Conservation (phyloP, 768 basidiomycete genomes). For the Russula abietina region DNA sequence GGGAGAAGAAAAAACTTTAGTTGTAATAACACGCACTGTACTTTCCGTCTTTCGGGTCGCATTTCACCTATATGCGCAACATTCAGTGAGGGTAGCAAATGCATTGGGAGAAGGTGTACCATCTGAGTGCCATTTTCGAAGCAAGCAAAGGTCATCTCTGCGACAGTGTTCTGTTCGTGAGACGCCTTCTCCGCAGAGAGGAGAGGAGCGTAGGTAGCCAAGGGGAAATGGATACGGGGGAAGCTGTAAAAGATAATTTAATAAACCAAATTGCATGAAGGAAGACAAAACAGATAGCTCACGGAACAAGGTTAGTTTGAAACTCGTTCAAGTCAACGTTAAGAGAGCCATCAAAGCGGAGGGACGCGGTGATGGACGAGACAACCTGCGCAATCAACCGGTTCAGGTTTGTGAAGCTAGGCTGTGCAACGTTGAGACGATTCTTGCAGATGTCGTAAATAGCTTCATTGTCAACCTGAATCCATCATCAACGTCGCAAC, state of each 20-base stretch:
- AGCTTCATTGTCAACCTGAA: slow-evolving; percentile 94
- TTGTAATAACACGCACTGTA: slow-evolving; percentile 62
- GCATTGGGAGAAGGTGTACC: slow-evolving; percentile 35
- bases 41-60: slow-evolving; percentile 97
- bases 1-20: neutral
- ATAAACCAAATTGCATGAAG: neutral
- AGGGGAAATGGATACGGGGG: slow-evolving; percentile 98
- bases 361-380: slow-evolving; percentile 93
- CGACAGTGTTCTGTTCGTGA: slow-evolving; percentile 95
- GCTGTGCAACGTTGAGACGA: slow-evolving; percentile 76
- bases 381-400: slow-evolving; percentile 97
- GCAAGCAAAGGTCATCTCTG: slow-evolving; percentile 98
- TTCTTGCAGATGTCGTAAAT: slow-evolving; percentile 99
- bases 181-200: slow-evolving; percentile 92
- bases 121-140: slow-evolving; percentile 97
- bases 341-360: slow-evolving; percentile 94
- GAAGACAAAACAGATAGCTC: slow-evolving; percentile 32
- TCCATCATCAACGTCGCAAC: neutral
- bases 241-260: slow-evolving; percentile 45
- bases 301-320: slow-evolving; percentile 98
- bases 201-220: slow-evolving; percentile 93
- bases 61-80: slow-evolving; percentile 46
- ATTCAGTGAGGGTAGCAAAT: slow-evolving; percentile 7
- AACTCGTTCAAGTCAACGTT: slow-evolving; percentile 98
- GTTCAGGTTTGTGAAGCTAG: slow-evolving; percentile 92